Percentiles rank a stretch among this genome's conserved stretches.
phyloP scores from a whole-genome alignment of 306 rosid genomes.

The Castanospermum australe region DNA sequence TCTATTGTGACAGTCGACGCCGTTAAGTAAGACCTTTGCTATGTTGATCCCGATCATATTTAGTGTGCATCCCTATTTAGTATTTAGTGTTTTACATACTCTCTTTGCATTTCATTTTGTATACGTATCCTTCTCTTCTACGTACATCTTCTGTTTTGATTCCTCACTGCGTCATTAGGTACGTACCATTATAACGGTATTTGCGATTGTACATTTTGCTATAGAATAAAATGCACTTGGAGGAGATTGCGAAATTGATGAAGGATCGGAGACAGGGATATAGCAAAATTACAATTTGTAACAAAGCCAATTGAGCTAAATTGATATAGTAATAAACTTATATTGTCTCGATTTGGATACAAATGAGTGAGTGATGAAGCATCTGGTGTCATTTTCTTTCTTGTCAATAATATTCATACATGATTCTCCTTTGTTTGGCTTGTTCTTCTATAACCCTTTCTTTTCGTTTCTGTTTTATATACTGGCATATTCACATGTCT shows the following conservation, averaged over 20 bases:
- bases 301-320: background rate
- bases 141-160: constrained; percentile 1
- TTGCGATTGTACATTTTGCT: constrained; percentile 61
- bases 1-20: constrained; percentile 14
- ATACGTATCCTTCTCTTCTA: background rate
- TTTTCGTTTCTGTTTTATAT: background rate
- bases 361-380: constrained; percentile 6
- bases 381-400: constrained; percentile 38
- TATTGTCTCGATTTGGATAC: constrained; percentile 24
- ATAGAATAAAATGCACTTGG: constrained; percentile 37
- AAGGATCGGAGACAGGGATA: constrained; percentile 21
- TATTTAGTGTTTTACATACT: background rate
- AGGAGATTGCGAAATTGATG: background rate
- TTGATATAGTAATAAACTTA: background rate
- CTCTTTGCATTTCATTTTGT: background rate
- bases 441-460: background rate
- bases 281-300: constrained; percentile 49
- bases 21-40: background rate
- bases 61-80: too few relatives aligned
- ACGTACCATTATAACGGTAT: constrained; percentile 7
- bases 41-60: too few relatives aligned
- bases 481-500: background rate
- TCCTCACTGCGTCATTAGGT: background rate
- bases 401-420: background rate
- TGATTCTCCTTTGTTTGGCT: constrained; percentile 7